Evolutionary conservation across 305 asterid genomes (phyloP), one percentile per base, ranked within the genome.

Genomic region (Petunia hybrid): DNA sequence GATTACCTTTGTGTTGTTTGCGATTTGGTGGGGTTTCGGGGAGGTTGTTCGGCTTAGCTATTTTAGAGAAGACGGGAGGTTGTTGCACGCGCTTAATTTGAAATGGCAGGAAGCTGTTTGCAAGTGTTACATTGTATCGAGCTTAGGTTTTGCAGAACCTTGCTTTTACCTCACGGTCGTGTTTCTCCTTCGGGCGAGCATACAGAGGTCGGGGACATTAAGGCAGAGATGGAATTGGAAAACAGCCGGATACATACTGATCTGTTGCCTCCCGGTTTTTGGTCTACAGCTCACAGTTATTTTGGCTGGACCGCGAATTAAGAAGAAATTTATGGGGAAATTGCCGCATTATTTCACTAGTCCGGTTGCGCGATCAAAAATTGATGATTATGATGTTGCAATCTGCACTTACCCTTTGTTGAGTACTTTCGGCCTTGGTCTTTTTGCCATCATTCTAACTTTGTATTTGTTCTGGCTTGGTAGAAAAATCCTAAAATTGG

Each of bases 121-220:
- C 96, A 90, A 91, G 83, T 83, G 89, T 87, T 92, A 91, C 91
- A 85, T 91, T 48, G 85, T 93, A 35, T 91, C 97, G 35, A 93
- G 88, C 89, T 91, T 93, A 76, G 97, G 97, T 83, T 91, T 93
- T 71, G 91, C 97, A 57, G 97, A 93, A 75, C 97, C 97, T 69
- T 91, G 93, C 84, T 83, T 93, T 67, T 89, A 87, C 82, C 91
- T 93, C 66, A 84, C 94, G 3, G 87, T 93, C 56, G 82, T 88
- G 56, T 86, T 93, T 85, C 96, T 93, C 80, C 97, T 93, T 3
- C 96, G 94, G 43, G 93, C 94, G 39, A 90, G 96, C 45, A 67
- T 93, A 55, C 96, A 90, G 85, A 91, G 88, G 64, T 86, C 91
- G 0, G 93, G 93, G 40, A 83, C 89, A 1, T 71, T 91, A 78